Evolutionary conservation across 2,329 filamentous ascomycete genomes (phyloP).

Genomic region (Colletotrichum paranaense): DNA sequence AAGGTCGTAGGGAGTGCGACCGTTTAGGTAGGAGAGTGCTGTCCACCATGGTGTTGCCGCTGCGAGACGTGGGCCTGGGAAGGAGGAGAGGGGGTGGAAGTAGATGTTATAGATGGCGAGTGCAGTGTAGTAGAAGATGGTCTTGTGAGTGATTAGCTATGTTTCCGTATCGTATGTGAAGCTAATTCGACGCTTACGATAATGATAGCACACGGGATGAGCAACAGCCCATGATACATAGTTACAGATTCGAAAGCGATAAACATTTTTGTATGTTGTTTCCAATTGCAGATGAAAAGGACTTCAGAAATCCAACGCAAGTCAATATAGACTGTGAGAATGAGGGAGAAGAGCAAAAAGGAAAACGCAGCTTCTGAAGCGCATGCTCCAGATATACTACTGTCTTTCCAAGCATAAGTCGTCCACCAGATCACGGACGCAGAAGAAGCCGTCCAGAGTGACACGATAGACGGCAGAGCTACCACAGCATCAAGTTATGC

Average conservation of each 20-base stretch:
- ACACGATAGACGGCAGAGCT: background rate
- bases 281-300: background rate
- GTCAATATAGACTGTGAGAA: background rate
- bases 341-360: background rate
- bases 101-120: slow-evolving; percentile 43
- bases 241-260: background rate
- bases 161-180: too few relatives aligned
- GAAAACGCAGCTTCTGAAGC: background rate
- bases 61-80: slow-evolving; percentile 41
- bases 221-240: background rate
- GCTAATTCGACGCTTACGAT: too few relatives aligned
- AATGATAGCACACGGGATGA: background rate
- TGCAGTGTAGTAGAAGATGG: background rate
- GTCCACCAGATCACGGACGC: background rate
- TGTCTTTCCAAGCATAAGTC: background rate
- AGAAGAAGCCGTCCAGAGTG: background rate
- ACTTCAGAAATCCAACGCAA: background rate
- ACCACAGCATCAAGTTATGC: background rate
- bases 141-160: background rate
- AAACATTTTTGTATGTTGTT: background rate
- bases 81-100: slow-evolving; percentile 45
- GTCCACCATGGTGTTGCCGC: slow-evolving; percentile 25
- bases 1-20: slow-evolving; percentile 40
- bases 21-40: background rate
- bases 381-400: background rate